Base-by-base conservation (phyloP, 225 moss, liverwort and hornwort species). In the Asterella californica region DNA sequence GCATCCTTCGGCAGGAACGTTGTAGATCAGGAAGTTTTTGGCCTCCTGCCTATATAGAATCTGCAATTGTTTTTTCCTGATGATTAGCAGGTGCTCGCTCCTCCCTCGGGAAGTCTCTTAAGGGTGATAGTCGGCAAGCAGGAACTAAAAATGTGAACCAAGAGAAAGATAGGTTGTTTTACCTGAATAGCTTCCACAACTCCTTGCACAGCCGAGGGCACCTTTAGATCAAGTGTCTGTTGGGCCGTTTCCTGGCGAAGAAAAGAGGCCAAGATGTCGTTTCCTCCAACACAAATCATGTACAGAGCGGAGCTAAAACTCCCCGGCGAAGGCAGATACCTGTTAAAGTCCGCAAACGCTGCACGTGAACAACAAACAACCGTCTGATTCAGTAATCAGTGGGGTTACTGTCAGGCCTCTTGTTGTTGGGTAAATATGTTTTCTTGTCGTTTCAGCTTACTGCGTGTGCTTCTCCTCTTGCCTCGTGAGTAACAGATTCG, bases 1-100 rank as follows among this genome's bases (percentile, higher is more conserved):
- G 37, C 85, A 86, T 25, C 85, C 85, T 67, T 80, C 70, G 9
- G 80, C 49, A n/a, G 85, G 85, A 48, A 80, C 17, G 30, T 79
- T 79, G 52, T 76, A 83, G 18, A 86, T 10, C 71, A 82, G 30
- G 34, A 86, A 86, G 19, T 38, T 66, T n/a, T 75, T 79, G 7
- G 81, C 85, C 42, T 61, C 72, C 15, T 65, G 25, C 21, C 42
- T 15, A 59, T 82, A 82, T 10, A 82, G 60, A 64, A 54, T 70
- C 82, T 85, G 75, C 18, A 74, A 45, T 29, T 1, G 61, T 32
- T 27, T 32, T 25, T 18, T 33, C 7, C 52, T 57, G 12, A 8
- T 22, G 52, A 36, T 2, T 34, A 53, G 22, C 9, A 29, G 18
- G 53, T 17, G 10, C 24, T 21, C 29, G 42, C 42, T 42, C 3